These are phyloP conservation scores for Globisporangium apiculatum DNA, from an alignment of 352 stramenopile genomes.

Conservation along the genomic window DNA sequence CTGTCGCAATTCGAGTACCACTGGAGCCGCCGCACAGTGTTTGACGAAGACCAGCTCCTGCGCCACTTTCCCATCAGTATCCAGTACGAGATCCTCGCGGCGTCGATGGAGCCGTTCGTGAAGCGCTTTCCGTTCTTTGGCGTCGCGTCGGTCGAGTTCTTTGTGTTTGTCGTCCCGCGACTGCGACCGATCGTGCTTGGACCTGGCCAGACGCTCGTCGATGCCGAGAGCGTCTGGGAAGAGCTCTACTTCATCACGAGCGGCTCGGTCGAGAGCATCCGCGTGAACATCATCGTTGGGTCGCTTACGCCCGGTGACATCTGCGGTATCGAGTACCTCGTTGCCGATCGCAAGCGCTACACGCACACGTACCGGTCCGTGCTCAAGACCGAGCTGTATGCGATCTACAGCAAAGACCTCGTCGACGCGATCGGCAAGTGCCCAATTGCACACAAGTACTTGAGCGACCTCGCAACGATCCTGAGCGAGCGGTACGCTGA, in stretches of 20 bases:
- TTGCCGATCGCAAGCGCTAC: slow-evolving; percentile 42
- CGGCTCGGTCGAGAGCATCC: slow-evolving; percentile 51
- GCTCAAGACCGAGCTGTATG: slow-evolving; percentile 59
- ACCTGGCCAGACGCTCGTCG: slow-evolving; percentile 50
- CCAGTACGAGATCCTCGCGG: slow-evolving; percentile 74
- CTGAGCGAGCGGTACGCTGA: slow-evolving; percentile 51
- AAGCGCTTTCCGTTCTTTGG: slow-evolving; percentile 75
- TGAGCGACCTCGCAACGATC: slow-evolving; percentile 56
- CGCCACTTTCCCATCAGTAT: slow-evolving; percentile 59
- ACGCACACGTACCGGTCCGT: slow-evolving; percentile 58
- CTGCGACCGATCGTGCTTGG: slow-evolving; percentile 59
- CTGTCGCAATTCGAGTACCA: slow-evolving; percentile 82
- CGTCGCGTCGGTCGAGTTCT: slow-evolving; percentile 69
- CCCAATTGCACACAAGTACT: slow-evolving; percentile 54
- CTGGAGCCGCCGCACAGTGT: slow-evolving; percentile 63
- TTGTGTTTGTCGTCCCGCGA: slow-evolving; percentile 52
- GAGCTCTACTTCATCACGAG: slow-evolving; percentile 69
- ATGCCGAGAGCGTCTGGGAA: slow-evolving; percentile 76
- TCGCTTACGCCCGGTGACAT: slow-evolving; percentile 59
- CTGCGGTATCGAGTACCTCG: slow-evolving; percentile 73
- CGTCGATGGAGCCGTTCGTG: slow-evolving; percentile 72
- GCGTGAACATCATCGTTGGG: slow-evolving; percentile 48
- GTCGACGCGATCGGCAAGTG: slow-evolving; percentile 53
- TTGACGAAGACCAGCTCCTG: slow-evolving; percentile 65
- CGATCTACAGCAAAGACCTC: slow-evolving; percentile 57